Base-by-base conservation (phyloP, 352 stramenopile species). In the Globisporangium cystogenes region DNA sequence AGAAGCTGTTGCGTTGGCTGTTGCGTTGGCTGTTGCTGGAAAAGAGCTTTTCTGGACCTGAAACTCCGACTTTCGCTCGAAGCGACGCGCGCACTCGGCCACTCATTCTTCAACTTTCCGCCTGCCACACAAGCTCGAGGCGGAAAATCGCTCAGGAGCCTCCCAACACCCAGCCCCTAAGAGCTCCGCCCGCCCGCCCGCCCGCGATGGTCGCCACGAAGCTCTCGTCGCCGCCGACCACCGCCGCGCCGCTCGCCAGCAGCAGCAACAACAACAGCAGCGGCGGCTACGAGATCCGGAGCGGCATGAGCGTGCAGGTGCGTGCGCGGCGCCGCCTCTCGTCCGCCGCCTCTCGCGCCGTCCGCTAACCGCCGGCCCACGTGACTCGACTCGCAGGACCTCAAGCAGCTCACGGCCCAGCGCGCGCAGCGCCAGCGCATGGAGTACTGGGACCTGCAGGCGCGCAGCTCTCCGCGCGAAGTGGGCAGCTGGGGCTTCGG, bases 251-350 rank as follows among this genome's bases (percentile, higher is more conserved):
- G 39, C 39, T 44, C n/a, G 39, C 39, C 39, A 23, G 33, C 11
- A 36, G 4, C 53, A 68, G 60, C 43, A 57, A 48, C n/a, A 67
- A 53, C 43, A 62, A 68, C 35, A 53, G n/a, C n/a, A n/a, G n/a
- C n/a, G n/a, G n/a, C n/a, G n/a, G 47, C 26, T 83, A 73, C 48
- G 76, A 87, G 67, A 87, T 93, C 63, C 79, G 82, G 55, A 90
- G 79, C 50, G 82, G 82, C 58, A 93, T 93, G 82, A 87, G 75
- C 33, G 82, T 93, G 23, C 80, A 90, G 76, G 78, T 88, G 24
- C 16, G 51, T 39, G 31, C 2, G 16, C 10, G n/a, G n/a, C n/a
- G n/a, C n/a, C n/a, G n/a, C n/a, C n/a, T n/a, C n/a, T n/a, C n/a
- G n/a, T n/a, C n/a, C n/a, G n/a, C 24, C 18, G 14, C 18, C 35